Conservation (phyloP, 2,329 filamentous ascomycete species). For the Diplodia sapinea region DNA sequence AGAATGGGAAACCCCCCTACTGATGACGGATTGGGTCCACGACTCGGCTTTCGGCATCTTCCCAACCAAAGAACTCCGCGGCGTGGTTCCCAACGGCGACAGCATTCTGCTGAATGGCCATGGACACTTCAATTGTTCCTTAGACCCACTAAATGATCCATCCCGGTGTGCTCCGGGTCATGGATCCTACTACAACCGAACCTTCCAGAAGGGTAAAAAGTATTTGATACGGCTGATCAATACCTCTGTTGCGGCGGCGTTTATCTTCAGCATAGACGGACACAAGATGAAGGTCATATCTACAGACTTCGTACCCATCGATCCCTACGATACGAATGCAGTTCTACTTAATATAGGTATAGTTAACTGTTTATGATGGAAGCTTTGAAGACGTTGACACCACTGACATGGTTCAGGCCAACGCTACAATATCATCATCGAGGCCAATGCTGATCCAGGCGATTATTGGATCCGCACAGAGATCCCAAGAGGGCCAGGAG, state of each 20-base stretch:
- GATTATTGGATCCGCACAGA: slow-evolving; percentile 41
- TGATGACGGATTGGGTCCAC: slow-evolving; percentile 69
- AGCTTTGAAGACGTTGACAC: not conserved
- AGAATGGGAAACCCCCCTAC: slow-evolving; percentile 64
- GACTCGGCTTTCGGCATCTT: slow-evolving; percentile 26
- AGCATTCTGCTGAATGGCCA: slow-evolving; percentile 29
- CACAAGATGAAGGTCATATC: slow-evolving; percentile 48
- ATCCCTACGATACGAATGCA: slow-evolving; percentile 43
- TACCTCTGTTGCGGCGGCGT: slow-evolving; percentile 45
- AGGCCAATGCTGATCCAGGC: slow-evolving; percentile 43
- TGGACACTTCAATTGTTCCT: slow-evolving; percentile 17
- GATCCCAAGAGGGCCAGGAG: slow-evolving; percentile 32
- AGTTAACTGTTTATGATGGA: not conserved
- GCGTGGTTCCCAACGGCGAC: not conserved
- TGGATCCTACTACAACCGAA: slow-evolving; percentile 20
- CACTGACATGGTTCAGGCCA: slow-evolving; percentile 37
- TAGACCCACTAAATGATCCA: not conserved
- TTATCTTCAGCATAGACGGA: slow-evolving; percentile 49
- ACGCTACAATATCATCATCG: slow-evolving; percentile 56
- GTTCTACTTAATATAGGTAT: slow-evolving; percentile 34
- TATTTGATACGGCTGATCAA: slow-evolving; percentile 55
- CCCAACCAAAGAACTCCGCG: slow-evolving; percentile 7
- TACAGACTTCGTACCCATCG: slow-evolving; percentile 46
- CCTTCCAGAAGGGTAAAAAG: slow-evolving; percentile 44
- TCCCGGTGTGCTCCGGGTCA: slow-evolving; percentile 19